These are phyloP conservation scores for Hermanozyma aechmeae DNA, from an alignment of 805 yeast species.

Conservation along the genomic window DNA sequence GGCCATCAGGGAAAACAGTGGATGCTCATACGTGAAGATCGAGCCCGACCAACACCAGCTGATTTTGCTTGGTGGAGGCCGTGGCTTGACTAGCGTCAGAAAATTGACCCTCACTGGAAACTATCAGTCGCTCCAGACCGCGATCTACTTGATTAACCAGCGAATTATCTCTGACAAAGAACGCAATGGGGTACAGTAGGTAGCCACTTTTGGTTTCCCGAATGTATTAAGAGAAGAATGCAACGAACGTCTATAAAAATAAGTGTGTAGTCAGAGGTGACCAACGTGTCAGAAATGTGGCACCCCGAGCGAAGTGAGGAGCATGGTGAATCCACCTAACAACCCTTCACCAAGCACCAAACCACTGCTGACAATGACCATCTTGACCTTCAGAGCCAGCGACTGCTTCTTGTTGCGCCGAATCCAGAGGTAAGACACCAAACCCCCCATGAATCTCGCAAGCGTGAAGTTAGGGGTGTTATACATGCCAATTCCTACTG, in stretches of 20 bases:
- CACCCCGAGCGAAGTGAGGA: slow-evolving; percentile 54
- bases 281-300: slow-evolving; percentile 12
- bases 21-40: slow-evolving; percentile 62
- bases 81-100: slow-evolving; percentile 38
- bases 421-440: slow-evolving; percentile 53
- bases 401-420: slow-evolving; percentile 12
- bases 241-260: neutral
- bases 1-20: slow-evolving; percentile 66
- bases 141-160: slow-evolving; percentile 62
- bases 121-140: slow-evolving; percentile 59
- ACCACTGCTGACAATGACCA: slow-evolving; percentile 89
- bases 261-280: neutral
- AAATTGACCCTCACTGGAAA: slow-evolving; percentile 62
- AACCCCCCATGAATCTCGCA: slow-evolving; percentile 88
- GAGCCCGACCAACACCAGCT: slow-evolving; percentile 50
- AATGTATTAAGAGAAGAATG: neutral
- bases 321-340: slow-evolving; percentile 73
- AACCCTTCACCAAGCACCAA: slow-evolving; percentile 91
- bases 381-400: slow-evolving; percentile 46
- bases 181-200: slow-evolving; percentile 21
- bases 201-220: neutral
- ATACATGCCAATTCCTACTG: slow-evolving; percentile 94
- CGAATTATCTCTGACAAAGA: slow-evolving; percentile 60
- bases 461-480: slow-evolving; percentile 89
- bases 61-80: slow-evolving; percentile 35